Base-by-base conservation (phyloP, 2,329 filamentous ascomycete genomes). In the Fusarium tricinctum region DNA sequence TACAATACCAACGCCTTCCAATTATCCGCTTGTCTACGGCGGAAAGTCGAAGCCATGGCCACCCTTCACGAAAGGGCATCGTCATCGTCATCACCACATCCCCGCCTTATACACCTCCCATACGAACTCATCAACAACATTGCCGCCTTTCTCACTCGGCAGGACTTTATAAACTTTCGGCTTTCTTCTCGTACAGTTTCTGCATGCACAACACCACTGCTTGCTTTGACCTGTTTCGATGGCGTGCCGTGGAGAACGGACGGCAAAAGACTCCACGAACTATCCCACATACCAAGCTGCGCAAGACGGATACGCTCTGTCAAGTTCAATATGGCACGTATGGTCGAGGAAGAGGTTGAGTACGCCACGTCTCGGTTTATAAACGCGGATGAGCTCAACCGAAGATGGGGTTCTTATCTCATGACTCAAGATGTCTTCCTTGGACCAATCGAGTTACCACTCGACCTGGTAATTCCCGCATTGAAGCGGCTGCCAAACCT, bases 181-280 rank as follows among this genome's bases (percentile, higher is more conserved):
- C 79, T 81, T 12, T 53, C 46, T 22, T 70, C 48, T 14, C 20
- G 10, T 22, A 23, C 8, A 5, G 49, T 66, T 19, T 51, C 51
- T 14, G 53, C 8, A 50, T 54, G 49, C 19, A 51, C 45, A 39
- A 51, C 33, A 8, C n/a, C 38, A 20, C 60, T 52, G 5, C 61
- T 71, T 14, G 47, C 57, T 19, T 12, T 52, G n/a, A 68, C 79
- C 4, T 66, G 75, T 53, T 84, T 86, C 71, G 77, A 74, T 23
- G 78, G 79, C 19, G 73, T 84, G 45, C 79, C 79, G 50, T 84
- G 82, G 79, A 78, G 80, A 52, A 77, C 82, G 9, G 83, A 85
- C 66, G 78, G 83, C 42, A 75, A 77, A 44, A 78, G 82, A 17
- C 77, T 86, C 20, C 77, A 81, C 57, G 75, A 75, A 48, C 82